These are phyloP conservation scores for Aquanectria penicillioides DNA, from an alignment of 2,329 filamentous ascomycete species.

Conservation along the genomic window DNA sequence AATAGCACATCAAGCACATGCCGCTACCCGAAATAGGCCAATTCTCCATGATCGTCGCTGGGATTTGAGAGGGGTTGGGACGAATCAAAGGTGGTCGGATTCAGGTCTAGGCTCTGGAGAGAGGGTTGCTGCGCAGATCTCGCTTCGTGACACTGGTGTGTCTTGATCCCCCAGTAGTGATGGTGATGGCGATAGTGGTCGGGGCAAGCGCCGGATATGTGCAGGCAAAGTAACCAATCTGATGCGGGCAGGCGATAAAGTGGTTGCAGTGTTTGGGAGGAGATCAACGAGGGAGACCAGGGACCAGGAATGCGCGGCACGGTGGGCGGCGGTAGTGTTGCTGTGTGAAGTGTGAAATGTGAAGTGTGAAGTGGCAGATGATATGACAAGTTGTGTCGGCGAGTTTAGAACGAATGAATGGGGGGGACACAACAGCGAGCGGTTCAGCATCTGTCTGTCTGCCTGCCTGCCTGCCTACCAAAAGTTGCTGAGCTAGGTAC, in stretches of 20 bases:
- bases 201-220: no score
- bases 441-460: no score
- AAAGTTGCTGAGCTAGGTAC: background rate
- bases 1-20: constrained; percentile 24
- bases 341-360: background rate
- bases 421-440: constrained; percentile 1
- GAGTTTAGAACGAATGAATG: constrained; percentile 3
- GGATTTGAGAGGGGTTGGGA: constrained; percentile 12
- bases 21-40: constrained; percentile 24
- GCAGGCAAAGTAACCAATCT: no score
- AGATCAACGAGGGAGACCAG: no score
- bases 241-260: no score
- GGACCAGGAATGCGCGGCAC: no score
- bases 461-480: background rate
- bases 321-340: background rate
- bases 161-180: background rate
- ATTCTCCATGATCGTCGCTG: constrained; percentile 21
- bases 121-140: background rate
- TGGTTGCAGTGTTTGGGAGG: no score
- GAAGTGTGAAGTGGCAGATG: constrained; percentile 4
- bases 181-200: no score
- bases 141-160: background rate
- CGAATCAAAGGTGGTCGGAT: background rate
- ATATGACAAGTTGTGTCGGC: background rate
- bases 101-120: background rate